Evolutionary conservation across 257 asterid genomes (phyloP).

Genomic region (Petunia secreta): DNA sequence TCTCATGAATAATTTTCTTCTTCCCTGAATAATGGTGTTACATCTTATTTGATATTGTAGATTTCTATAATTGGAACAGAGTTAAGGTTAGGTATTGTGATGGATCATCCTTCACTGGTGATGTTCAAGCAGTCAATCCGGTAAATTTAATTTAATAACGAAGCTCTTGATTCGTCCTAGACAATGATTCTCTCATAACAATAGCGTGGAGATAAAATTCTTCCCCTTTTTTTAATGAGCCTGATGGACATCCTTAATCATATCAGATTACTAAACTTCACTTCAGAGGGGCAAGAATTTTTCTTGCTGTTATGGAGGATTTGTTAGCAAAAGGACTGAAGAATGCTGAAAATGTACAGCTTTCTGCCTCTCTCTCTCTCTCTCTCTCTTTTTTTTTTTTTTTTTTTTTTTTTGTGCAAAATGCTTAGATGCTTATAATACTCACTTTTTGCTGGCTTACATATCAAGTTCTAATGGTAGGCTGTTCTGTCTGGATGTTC

Average conservation of each 20-base stretch:
- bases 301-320: slow-evolving; percentile 49
- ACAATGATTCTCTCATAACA: neutral
- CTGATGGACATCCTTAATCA: slow-evolving; percentile 14
- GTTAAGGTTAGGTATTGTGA: slow-evolving; percentile 84
- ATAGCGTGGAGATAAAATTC: neutral
- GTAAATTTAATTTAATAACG: slow-evolving; percentile 35
- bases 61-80: slow-evolving; percentile 88
- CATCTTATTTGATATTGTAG: slow-evolving; percentile 34
- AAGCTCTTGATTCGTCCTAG: neutral
- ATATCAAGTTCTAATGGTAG: slow-evolving; percentile 42
- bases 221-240: neutral
- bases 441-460: neutral
- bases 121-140: slow-evolving; percentile 71
- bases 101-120: slow-evolving; percentile 92
- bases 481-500: slow-evolving; percentile 95
- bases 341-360: slow-evolving; percentile 48
- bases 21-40: neutral
- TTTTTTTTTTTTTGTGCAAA: too few relatives aligned
- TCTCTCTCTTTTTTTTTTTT: neutral
- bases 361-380: neutral
- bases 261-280: slow-evolving; percentile 47
- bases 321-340: slow-evolving; percentile 51
- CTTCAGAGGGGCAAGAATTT: slow-evolving; percentile 49
- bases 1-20: slow-evolving; percentile 4
- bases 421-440: neutral